Percentiles rank a stretch among this genome's conserved stretches.
Conservation (phyloP, 2,329 filamentous ascomycete species). For the Pseudopithomyces maydicus region DNA sequence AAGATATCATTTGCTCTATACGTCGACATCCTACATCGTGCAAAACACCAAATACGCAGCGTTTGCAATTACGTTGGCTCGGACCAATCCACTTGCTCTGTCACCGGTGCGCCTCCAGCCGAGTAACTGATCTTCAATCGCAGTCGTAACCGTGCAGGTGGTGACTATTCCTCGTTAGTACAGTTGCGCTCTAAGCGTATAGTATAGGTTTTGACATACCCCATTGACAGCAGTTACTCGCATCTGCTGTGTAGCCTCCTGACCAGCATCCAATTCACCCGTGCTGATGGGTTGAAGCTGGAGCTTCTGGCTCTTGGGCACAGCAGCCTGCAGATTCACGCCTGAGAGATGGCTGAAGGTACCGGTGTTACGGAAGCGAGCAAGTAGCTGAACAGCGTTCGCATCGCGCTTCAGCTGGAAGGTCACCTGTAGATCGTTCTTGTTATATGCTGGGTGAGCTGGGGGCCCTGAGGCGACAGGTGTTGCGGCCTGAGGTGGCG, state of each 20-base stretch:
- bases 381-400: slow-evolving; percentile 79
- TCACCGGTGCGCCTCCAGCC: slow-evolving; percentile 71
- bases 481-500: slow-evolving; percentile 54
- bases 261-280: slow-evolving; percentile 73
- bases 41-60: not conserved
- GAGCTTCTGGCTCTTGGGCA: slow-evolving; percentile 94
- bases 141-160: slow-evolving; percentile 72
- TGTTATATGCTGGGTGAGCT: slow-evolving; percentile 78
- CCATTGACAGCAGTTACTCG: slow-evolving; percentile 82
- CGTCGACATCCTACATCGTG: not conserved
- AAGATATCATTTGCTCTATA: slow-evolving; percentile 2
- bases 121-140: slow-evolving; percentile 83
- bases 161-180: slow-evolving; percentile 61
- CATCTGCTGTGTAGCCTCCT: slow-evolving; percentile 90
- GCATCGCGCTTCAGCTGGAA: slow-evolving; percentile 84
- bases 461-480: slow-evolving; percentile 45
- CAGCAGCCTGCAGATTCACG: slow-evolving; percentile 89
- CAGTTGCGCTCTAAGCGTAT: slow-evolving; percentile 9
- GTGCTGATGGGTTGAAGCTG: slow-evolving; percentile 90
- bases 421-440: slow-evolving; percentile 80
- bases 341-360: slow-evolving; percentile 68
- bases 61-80: slow-evolving; percentile 63
- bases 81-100: slow-evolving; percentile 96
- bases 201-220: slow-evolving; percentile 64
- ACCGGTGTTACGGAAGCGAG: slow-evolving; percentile 80